Conservation (phyloP, 345 rosid species). For the Camelina laxa region DNA sequence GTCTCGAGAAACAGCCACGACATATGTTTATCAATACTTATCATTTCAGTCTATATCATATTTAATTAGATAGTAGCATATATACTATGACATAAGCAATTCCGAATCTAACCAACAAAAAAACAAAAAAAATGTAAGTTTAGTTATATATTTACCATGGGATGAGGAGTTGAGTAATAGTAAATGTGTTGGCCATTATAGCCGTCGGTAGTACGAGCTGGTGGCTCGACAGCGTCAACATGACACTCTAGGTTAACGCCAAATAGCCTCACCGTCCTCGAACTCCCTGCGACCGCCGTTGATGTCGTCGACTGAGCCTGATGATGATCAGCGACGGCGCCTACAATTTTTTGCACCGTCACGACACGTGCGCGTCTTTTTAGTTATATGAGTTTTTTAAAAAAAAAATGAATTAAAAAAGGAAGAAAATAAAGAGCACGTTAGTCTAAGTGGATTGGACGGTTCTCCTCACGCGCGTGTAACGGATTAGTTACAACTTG, state of each 20-base stretch:
- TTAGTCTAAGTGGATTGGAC: constrained; percentile 45
- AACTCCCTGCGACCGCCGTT: constrained; percentile 51
- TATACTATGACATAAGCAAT: constrained; percentile 24
- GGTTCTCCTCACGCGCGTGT: constrained; percentile 38
- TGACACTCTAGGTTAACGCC: constrained; percentile 94
- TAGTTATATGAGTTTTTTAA: not conserved
- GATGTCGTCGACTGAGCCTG: constrained; percentile 27
- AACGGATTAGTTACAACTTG: constrained; percentile 40
- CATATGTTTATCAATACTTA: constrained; percentile 11
- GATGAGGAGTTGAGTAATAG: constrained; percentile 43
- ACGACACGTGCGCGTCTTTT: constrained; percentile 42
- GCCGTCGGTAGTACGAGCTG: constrained; percentile 32
- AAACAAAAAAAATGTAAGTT: not conserved
- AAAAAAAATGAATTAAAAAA: not conserved
- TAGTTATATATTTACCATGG: constrained; percentile 30
- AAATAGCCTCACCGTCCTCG: constrained; percentile 74
- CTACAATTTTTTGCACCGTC: constrained; percentile 41
- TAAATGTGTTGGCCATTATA: constrained; percentile 38
- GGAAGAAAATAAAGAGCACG: constrained; percentile 42
- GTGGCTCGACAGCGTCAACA: constrained; percentile 39
- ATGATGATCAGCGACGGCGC: constrained; percentile 37
- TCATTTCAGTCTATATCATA: constrained; percentile 2
- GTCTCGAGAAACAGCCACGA: constrained; percentile 45
- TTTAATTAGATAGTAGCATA: constrained; percentile 7
- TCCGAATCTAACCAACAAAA: not conserved